Evolutionary conservation across 139 green algal species (phyloP).

Genomic region (Haematococcus lacustris): DNA sequence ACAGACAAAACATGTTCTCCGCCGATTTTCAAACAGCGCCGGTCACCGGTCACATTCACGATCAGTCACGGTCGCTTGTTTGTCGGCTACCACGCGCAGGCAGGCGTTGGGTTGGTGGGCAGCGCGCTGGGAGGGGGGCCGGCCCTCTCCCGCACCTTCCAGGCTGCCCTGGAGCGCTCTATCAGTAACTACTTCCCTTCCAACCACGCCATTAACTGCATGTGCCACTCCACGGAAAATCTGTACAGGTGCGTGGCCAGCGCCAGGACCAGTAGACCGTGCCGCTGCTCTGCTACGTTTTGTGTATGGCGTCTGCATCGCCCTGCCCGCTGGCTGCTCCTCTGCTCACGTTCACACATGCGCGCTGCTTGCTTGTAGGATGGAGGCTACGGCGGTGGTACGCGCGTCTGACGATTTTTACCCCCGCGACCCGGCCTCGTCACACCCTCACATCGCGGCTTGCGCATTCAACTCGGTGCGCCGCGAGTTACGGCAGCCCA

Average conservation of each 20-base stretch:
- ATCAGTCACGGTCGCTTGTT: conserved; percentile 11
- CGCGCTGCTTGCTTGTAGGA: conserved; percentile 29
- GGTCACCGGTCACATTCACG: neutral
- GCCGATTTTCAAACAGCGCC: neutral
- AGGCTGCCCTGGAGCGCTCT: conserved; percentile 70
- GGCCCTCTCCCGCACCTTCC: conserved; percentile 32
- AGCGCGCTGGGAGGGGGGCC: conserved; percentile 13
- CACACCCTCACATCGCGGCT: conserved; percentile 81
- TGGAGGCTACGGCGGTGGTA: conserved; percentile 80
- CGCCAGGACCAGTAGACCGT: neutral
- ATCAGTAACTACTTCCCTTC: conserved; percentile 72
- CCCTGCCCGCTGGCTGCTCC: no score
- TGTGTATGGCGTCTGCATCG: neutral
- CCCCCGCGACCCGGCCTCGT: conserved; percentile 65
- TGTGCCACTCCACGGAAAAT: conserved; percentile 97
- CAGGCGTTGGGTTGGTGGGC: conserved; percentile 47
- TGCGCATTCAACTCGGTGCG: conserved; percentile 72
- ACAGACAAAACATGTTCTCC: neutral
- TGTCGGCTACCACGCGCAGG: conserved; percentile 43
- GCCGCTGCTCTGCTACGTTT: neutral
- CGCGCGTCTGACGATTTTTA: conserved; percentile 84
- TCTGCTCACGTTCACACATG: neutral
- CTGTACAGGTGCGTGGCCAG: conserved; percentile 57
- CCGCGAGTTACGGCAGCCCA: no score
- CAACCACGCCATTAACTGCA: conserved; percentile 97